Evolutionary conservation across 805 yeast species (phyloP), one percentile per base, ranked within the genome.

Genomic region (Saccharomycopsis selenospora): DNA sequence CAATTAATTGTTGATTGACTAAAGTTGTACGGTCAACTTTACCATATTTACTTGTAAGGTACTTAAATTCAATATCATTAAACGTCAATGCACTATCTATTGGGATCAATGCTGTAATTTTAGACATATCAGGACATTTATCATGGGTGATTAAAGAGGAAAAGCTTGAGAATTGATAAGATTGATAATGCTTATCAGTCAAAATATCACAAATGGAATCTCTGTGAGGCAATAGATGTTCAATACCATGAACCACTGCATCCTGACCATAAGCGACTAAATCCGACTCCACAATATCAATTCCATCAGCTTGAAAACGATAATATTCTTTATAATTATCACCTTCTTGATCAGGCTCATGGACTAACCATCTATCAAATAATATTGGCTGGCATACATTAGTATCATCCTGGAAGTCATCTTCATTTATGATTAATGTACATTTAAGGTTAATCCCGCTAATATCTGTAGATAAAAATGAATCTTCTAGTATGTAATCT

Each of bases 241-340:
- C 77, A 2, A 84, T 68, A 1, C 85, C 88, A 50, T 84, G 87
- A 10, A 87, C 76, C 25, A 75, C 76, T 0, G 90, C 77, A 55
- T 78, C 71, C 56, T 81, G 85, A 41, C 78, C 75, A 45, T 71
- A 70, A 1, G 93, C 87, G 45, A 61, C 64, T 23, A 78, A 60
- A 58, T 84, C 82, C 0, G 71, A 63, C 22, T 79, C 83, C 1
- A 82, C 70, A 3, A 84, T 76, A n/a, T 67, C 63, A 0, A 76
- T 63, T 3, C 62, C 60, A 48, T 73, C 74, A 40, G 77, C 70
- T 17, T 69, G 46, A 38, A 51, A 54, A 54, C 55, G 18, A 42
- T 45, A 13, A 23, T 62, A n/a, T 60, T 25, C 63, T 49, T 67
- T 66, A 43, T 67, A 51, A 33, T 60, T 64, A 44, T 49, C n/a